Base-by-base conservation (phyloP, 139 green algal species). In the Chlamydomonas incerta region DNA sequence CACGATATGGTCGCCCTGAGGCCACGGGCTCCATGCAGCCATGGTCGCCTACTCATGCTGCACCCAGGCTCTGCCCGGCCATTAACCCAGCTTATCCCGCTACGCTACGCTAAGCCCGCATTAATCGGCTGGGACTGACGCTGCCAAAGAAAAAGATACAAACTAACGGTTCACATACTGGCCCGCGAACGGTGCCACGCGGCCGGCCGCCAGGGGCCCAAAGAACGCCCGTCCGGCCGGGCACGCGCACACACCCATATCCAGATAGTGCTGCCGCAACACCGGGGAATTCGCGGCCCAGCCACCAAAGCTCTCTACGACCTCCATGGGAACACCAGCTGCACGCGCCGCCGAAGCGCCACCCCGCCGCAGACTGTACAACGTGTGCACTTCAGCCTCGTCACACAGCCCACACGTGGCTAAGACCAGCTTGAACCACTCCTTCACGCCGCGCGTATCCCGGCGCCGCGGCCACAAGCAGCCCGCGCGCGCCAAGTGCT, bases 351-450 rank as follows among this genome's bases (percentile, higher is more conserved):
- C 72, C 4, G 72, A 80, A 10, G 74, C 74, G 21, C 74, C 74
- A 70, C 74, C 74, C 21, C 74, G 29, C 24, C 75, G 35, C 35
- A 72, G 24, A 35, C 75, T 82, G 31, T 82, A 72, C 6, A 82
- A 52, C 0, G 58, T 82, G 28, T 72, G 60, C 34, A 72, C 24
- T 6, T 10, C 50, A 9, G 9, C 10, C 26, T 63, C 20, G 13
- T 58, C 35, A 2, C 17, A 1, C 8, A 72, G 26, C 0, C 58
- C 26, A 33, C 34, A 71, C 0, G 35, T 34, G 24, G 24, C 2
- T 1, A 82, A 13, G 11, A 72, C 75, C 26, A 60, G 15, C 3
- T 11, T 10, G 37, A 82, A 82, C 35, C 75, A 82, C 3, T 28
- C 24, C 75, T 82, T 58, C 5, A 35, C 60, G 0, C 33, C 58